Evolutionary conservation across 352 stramenopile genomes (phyloP), one percentile per base, ranked within the genome.

Genomic region (Pythium sukuiense): DNA sequence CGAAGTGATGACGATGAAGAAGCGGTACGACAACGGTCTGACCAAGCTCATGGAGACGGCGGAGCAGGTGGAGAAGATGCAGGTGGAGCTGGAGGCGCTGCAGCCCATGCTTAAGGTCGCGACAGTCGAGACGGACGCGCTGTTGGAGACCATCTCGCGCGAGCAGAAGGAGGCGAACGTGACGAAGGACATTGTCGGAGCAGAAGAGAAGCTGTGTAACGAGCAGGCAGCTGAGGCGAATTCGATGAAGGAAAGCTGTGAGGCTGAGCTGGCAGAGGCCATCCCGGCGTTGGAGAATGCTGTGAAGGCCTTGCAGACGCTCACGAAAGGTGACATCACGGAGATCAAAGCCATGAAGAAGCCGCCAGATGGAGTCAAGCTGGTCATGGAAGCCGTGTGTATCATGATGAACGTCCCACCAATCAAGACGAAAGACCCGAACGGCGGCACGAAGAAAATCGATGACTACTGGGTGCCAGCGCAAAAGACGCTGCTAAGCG

Each of bases 301-400:
- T 1, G 86, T 97, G 12, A 93, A 92, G 61, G 95, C 94, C 0
- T 73, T 98, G 18, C 88, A 97, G 60, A 98, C 89, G 27, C 79
- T 98, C n/a, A 97, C 83, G 4, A 98, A 98, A 65, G 79, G 79
- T 26, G 93, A 98, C 52, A 98, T 98, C 71, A 96, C 89, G 0
- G 95, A 98, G 73, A 95, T 98, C 50, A 98, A 98, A 72, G 89
- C 87, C n/a, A 98, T 98, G 93, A 98, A 98, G 72, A 98, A 98
- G 62, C 95, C 95, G 0, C 94, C 95, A 20, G 83, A 96, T 54
- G 95, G 88, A 5, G 96, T 99, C 12, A 98, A 98, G 65, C 76
- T 98, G 3, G 91, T 97, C 20, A 97, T 99, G 87, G 92, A 97
- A 58, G 92, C 93, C 6, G 93, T 98, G 7, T 98, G 92, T 69